Conservation (phyloP, 176 grass and related monocot species). For the Aegilops tauschii region DNA sequence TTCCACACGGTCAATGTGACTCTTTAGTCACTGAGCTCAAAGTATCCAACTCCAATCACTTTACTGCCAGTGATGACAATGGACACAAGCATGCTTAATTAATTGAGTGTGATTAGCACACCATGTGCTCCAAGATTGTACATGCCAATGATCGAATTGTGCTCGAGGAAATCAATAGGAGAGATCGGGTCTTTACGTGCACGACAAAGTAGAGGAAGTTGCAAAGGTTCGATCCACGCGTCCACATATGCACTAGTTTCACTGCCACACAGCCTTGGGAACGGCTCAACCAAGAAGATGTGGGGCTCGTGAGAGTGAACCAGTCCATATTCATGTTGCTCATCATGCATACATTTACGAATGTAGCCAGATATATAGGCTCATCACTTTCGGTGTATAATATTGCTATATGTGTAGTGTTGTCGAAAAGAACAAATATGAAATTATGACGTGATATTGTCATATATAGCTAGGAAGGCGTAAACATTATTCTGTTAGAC, state of each 20-base stretch:
- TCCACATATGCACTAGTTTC: conserved; percentile 7
- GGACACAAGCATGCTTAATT: background rate
- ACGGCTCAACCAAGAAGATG: background rate
- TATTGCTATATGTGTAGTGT: too few species aligned
- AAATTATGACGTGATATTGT: too few species aligned
- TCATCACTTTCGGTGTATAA: background rate
- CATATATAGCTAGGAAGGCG: too few species aligned
- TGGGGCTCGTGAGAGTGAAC: background rate
- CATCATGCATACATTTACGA: too few species aligned
- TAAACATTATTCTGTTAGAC: too few species aligned
- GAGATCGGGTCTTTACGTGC: too few species aligned
- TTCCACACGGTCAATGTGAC: conserved; percentile 8
- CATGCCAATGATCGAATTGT: background rate
- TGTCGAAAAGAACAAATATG: too few species aligned
- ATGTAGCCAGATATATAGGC: background rate
- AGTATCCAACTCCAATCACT: background rate
- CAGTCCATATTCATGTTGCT: background rate
- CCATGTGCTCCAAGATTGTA: too few species aligned
- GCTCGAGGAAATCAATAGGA: too few species aligned
- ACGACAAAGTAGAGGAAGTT: too few species aligned
- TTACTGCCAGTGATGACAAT: background rate
- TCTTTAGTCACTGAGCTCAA: background rate
- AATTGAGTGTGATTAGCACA: background rate
- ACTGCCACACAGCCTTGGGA: too few species aligned
- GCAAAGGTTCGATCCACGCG: background rate